phyloP scores from a whole-genome alignment of 2,329 filamentous ascomycete genomes.

The Pleomassaria siparia region DNA sequence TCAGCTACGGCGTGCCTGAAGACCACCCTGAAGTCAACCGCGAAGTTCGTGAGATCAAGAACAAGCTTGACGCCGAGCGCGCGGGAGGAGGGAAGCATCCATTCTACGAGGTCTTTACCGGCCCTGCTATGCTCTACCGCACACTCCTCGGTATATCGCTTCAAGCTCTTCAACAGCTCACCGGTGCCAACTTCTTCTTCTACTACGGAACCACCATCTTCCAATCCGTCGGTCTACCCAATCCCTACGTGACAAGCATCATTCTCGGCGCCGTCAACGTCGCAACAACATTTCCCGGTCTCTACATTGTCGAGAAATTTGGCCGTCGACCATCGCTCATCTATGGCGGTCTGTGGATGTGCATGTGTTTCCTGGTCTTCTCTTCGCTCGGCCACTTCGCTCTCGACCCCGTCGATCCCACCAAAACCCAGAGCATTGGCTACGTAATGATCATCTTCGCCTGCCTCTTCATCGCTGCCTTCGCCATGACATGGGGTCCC shows the following conservation, averaged over 20 bases:
- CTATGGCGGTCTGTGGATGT: constrained; percentile 51
- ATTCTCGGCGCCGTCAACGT: constrained; percentile 54
- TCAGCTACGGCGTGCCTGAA: constrained; percentile 57
- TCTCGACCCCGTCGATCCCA: constrained; percentile 36
- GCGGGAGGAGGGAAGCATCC: constrained; percentile 37
- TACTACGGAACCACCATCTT: constrained; percentile 54
- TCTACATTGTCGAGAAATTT: constrained; percentile 51
- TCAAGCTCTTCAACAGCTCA: constrained; percentile 68
- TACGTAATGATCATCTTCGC: constrained; percentile 68
- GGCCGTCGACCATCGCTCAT: constrained; percentile 51
- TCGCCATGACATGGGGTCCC: constrained; percentile 70
- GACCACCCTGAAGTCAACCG: constrained; percentile 57
- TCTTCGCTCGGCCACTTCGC: constrained; percentile 50
- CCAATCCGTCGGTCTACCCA: constrained; percentile 41
- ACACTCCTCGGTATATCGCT: constrained; percentile 63
- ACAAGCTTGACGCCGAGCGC: constrained; percentile 57
- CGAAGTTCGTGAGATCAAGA: constrained; percentile 58
- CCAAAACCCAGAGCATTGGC: constrained; percentile 50
- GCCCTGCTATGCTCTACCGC: constrained; percentile 67
- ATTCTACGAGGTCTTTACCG: constrained; percentile 63
- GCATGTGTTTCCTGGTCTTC: constrained; percentile 61
- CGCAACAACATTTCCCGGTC: constrained; percentile 49
- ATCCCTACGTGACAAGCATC: constrained; percentile 50
- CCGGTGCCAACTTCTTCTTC: constrained; percentile 66
- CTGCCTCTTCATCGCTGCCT: constrained; percentile 67